Evolutionary conservation across 148 eudicot species (phyloP).

Genomic region (Linanthus parryae): DNA sequence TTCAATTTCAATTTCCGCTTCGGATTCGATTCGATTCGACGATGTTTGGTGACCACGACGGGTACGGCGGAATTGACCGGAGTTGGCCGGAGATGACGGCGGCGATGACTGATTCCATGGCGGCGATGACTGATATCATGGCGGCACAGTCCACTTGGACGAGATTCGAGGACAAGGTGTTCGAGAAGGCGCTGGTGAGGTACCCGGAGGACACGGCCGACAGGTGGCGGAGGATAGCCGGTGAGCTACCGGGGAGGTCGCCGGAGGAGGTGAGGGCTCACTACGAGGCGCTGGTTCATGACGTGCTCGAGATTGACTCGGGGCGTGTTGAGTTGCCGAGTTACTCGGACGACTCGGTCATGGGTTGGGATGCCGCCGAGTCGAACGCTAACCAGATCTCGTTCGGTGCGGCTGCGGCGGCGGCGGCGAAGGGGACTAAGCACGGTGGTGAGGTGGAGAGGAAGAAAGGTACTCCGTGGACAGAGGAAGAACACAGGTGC

Average conservation of each 20-base stretch:
- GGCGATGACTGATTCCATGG: too few species aligned
- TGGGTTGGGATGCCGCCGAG: slow-evolving; percentile 12
- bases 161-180: slow-evolving; percentile 39
- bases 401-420: slow-evolving; percentile 19
- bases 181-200: slow-evolving; percentile 37
- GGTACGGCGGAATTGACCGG: too few species aligned
- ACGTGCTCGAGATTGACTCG: slow-evolving; percentile 40
- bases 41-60: too few species aligned
- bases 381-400: slow-evolving; percentile 29
- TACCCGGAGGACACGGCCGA: slow-evolving; percentile 28
- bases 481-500: slow-evolving; percentile 63
- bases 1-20: too few species aligned
- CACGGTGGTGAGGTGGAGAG: slow-evolving; percentile 26
- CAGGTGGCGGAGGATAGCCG: slow-evolving; percentile 46
- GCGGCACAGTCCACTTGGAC: slow-evolving; percentile 30
- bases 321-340: slow-evolving; percentile 45
- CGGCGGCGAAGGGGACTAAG: slow-evolving; percentile 10
- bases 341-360: slow-evolving; percentile 23
- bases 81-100: too few species aligned
- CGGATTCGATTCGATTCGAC: too few species aligned
- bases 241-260: slow-evolving; percentile 29
- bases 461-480: slow-evolving; percentile 63
- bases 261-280: slow-evolving; percentile 35
- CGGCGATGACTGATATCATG: too few species aligned
- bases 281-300: slow-evolving; percentile 41